Percentiles rank a stretch among this genome's conserved stretches.
phyloP scores from a whole-genome alignment of 2,329 filamentous ascomycete genomes.

The Didymella keratinophila region DNA sequence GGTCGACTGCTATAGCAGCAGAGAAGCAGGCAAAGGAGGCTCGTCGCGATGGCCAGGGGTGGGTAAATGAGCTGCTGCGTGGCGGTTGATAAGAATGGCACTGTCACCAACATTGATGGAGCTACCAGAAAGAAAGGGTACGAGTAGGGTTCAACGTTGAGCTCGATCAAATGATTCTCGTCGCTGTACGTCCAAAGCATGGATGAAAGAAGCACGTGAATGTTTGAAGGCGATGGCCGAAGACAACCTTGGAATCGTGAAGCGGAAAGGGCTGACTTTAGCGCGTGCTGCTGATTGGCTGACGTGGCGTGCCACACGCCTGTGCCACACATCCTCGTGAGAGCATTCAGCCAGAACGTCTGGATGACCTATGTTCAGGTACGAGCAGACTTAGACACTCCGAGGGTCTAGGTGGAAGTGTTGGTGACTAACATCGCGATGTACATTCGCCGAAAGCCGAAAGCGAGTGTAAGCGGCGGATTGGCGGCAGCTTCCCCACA shows the following conservation, averaged over 20 bases:
- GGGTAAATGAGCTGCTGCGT: neutral
- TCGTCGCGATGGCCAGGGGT: neutral
- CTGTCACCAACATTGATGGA: neutral
- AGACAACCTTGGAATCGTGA: neutral
- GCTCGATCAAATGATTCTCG: neutral
- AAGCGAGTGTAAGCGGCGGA: conserved; percentile 5
- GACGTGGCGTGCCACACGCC: neutral
- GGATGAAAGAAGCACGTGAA: conserved; percentile 1
- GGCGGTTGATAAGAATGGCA: neutral
- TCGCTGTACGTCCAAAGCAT: neutral
- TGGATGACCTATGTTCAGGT: neutral
- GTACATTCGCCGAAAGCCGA: conserved; percentile 12
- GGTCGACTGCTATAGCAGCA: too few species aligned
- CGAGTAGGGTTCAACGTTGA: neutral
- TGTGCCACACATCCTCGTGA: neutral
- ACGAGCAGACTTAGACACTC: neutral
- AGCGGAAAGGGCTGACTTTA: neutral
- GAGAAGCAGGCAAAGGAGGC: neutral
- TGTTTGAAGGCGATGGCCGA: neutral
- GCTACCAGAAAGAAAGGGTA: neutral
- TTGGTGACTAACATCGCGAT: conserved; percentile 8
- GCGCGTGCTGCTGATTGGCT: conserved; percentile 14
- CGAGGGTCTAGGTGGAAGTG: neutral
- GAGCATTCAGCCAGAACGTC: too few species aligned
- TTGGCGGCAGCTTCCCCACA: conserved; percentile 9